Conservation (phyloP, 1,139 yeast genomes). For the Yamadazyma trypodendri region DNA sequence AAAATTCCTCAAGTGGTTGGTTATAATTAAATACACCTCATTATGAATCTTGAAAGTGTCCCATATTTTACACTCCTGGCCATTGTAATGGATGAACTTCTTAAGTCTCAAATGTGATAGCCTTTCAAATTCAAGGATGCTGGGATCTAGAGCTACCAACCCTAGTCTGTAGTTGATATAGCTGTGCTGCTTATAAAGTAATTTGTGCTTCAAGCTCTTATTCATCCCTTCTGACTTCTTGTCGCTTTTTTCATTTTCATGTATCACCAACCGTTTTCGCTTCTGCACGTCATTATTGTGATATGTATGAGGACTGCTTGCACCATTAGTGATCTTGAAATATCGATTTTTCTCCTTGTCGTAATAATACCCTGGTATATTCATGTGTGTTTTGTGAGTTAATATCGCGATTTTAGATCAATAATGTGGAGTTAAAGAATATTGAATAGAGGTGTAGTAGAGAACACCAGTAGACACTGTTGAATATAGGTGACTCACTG, state of each 20-base stretch:
- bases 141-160: constrained; percentile 8
- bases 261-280: constrained; percentile 23
- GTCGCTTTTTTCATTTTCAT: constrained; percentile 5
- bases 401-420: background rate
- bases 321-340: constrained; percentile 45
- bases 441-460: no score
- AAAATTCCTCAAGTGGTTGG: constrained; percentile 13
- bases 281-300: constrained; percentile 36
- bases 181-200: constrained; percentile 9
- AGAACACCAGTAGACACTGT: no score
- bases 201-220: constrained; percentile 12
- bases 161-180: constrained; percentile 13
- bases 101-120: constrained; percentile 7
- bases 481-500: no score
- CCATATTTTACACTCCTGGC: constrained; percentile 15
- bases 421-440: background rate
- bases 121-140: constrained; percentile 13
- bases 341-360: constrained; percentile 43
- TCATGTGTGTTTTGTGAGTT: constrained; percentile 10
- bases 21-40: constrained; percentile 10
- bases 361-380: constrained; percentile 49
- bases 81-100: constrained; percentile 9
- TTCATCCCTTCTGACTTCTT: constrained; percentile 5
- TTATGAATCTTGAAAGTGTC: constrained; percentile 9
- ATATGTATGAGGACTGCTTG: constrained; percentile 14